Percentiles rank a stretch among this genome's conserved stretches.
Conservation (phyloP, 306 rosid genomes). For the Trifolium pratense region DNA sequence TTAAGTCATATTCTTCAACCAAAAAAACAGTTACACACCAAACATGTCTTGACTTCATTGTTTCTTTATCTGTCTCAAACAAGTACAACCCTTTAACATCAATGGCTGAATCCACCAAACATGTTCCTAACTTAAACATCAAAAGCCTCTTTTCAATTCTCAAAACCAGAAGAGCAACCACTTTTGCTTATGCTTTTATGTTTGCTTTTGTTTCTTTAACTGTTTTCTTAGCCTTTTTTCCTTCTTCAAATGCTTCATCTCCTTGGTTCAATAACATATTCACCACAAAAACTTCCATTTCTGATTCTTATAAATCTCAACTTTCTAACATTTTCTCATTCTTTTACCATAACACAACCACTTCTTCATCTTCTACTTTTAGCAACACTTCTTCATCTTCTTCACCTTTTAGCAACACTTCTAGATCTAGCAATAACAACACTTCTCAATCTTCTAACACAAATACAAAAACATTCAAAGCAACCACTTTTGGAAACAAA, state of each 20-base stretch:
- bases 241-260: slow-evolving; percentile 60
- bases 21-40: not conserved
- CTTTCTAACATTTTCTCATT: slow-evolving; percentile 54
- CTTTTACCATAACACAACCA: slow-evolving; percentile 52
- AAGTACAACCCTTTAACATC: slow-evolving; percentile 11
- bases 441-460: slow-evolving; percentile 37
- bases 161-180: slow-evolving; percentile 62
- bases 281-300: slow-evolving; percentile 34
- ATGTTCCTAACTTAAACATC: slow-evolving; percentile 54
- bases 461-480: slow-evolving; percentile 16
- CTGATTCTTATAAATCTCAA: slow-evolving; percentile 53
- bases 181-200: slow-evolving; percentile 68
- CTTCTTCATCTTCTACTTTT: slow-evolving; percentile 39
- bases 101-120: slow-evolving; percentile 83
- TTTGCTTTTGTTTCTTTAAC: slow-evolving; percentile 69
- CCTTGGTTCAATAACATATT: slow-evolving; percentile 70
- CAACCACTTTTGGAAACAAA: slow-evolving; percentile 37
- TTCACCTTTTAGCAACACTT: slow-evolving; percentile 37
- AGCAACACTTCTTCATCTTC: not conserved
- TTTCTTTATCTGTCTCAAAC: not conserved
- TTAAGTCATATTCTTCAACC: not conserved
- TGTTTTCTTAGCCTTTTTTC: slow-evolving; percentile 64
- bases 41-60: not conserved
- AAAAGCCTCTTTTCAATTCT: slow-evolving; percentile 54
- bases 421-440: slow-evolving; percentile 58